Conservation (phyloP, 441 rosid genomes). For the Hura crepitans region DNA sequence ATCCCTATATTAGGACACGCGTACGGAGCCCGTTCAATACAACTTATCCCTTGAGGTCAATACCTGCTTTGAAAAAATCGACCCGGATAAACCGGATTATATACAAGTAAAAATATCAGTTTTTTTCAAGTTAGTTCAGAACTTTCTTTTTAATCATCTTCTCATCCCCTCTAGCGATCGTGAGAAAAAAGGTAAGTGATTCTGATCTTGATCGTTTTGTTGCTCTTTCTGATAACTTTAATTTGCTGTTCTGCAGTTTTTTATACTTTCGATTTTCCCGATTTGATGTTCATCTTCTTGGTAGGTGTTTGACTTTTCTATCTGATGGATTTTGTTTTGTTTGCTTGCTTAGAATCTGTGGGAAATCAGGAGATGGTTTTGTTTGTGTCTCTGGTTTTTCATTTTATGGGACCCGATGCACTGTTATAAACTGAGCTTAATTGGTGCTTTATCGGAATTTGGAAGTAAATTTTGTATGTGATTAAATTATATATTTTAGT, state of each 20-base stretch:
- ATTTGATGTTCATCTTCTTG: background rate
- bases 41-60: background rate
- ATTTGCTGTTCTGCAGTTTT: background rate
- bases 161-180: background rate
- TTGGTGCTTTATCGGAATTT: background rate
- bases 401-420: background rate
- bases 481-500: background rate
- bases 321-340: slow-evolving; percentile 12
- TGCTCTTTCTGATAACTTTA: background rate
- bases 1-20: too few species aligned
- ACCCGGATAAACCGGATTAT: background rate
- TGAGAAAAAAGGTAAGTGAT: background rate
- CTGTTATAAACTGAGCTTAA: background rate
- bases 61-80: background rate
- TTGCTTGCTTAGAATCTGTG: slow-evolving; percentile 16
- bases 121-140: background rate
- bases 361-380: background rate
- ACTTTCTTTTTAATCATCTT: background rate
- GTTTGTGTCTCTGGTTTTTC: background rate
- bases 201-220: background rate
- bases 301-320: slow-evolving; percentile 1
- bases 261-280: background rate
- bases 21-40: slow-evolving; percentile 12
- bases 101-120: background rate
- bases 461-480: background rate